Evolutionary conservation across 176 grass and related monocot genomes (phyloP).

Genomic region (Lolium perenne): DNA sequence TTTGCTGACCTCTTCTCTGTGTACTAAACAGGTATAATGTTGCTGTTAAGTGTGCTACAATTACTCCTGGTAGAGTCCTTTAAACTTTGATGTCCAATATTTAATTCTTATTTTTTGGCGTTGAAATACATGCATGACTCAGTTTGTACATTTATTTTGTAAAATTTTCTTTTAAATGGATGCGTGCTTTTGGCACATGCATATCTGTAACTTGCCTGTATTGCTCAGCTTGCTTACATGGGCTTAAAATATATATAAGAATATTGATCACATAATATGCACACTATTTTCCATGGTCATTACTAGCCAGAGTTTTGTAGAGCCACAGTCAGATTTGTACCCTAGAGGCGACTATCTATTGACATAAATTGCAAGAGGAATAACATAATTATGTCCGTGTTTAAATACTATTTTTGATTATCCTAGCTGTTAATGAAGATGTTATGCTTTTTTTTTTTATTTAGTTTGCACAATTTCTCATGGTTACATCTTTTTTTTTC

Average conservation of each 20-base stretch:
- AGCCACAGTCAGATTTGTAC: neutral
- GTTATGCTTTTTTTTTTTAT: neutral
- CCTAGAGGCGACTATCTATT: neutral
- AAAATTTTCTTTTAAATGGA: neutral
- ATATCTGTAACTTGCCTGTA: neutral
- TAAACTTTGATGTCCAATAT: slow-evolving; percentile 9
- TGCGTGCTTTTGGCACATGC: neutral
- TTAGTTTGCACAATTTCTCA: slow-evolving; percentile 8
- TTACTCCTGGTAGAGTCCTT: slow-evolving; percentile 78
- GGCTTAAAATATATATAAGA: slow-evolving; percentile 24
- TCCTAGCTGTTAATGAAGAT: slow-evolving; percentile 31
- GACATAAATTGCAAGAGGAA: slow-evolving; percentile 22
- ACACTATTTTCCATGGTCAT: slow-evolving; percentile 4
- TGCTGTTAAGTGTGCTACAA: slow-evolving; percentile 96
- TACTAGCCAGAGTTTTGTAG: slow-evolving; percentile 19
- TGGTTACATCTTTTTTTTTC: neutral
- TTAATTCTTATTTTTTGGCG: slow-evolving; percentile 23
- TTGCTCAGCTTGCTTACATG: neutral
- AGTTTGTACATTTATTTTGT: slow-evolving; percentile 25
- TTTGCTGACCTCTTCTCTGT: slow-evolving; percentile 25
- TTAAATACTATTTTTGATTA: slow-evolving; percentile 9
- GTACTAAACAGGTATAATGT: slow-evolving; percentile 77
- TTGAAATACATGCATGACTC: slow-evolving; percentile 17
- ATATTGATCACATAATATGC: slow-evolving; percentile 8
- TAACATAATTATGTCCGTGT: neutral